Base-by-base conservation (phyloP, 805 yeast species). In the Cyberlindnera mycetangii region DNA sequence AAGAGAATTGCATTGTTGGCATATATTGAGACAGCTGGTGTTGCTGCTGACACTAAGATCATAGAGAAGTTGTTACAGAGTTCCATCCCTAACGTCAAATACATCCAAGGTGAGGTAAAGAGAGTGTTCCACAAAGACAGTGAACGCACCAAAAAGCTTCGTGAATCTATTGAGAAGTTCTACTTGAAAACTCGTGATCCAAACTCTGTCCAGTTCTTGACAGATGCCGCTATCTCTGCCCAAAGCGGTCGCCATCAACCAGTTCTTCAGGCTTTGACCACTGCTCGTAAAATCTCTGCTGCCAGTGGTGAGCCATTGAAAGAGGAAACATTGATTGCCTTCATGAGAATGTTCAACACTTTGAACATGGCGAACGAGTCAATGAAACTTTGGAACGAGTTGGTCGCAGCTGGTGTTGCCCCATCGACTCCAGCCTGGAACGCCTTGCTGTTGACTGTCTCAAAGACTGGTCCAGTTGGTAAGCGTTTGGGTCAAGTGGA, bases 371-470 rank as follows among this genome's bases (percentile, higher is more conserved):
- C 68, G 15, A 60, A 60, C 14, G 64, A 62, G 30, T 72, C 74
- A 2, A 64, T 74, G 45, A 62, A 63, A 10, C 59, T 78, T 1
- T 83, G 86, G 78, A 76, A 74, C 47, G 67, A 64, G 34, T 59
- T 83, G 65, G 51, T 73, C 21, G 49, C 59, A 10, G 53, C 59
- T 7, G 74, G 72, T 17, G 56, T 69, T 15, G 49, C 49, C 1
- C 79, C 79, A n/a, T 60, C 72, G 5, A 52, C 70, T n/a, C 52
- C 61, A 0, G 60, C 79, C 2, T 85, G 89, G 89, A 80, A 81
- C 41, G 70, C 75, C 41, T 68, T 83, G 22, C 62, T 85, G 40
- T 66, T 72, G 41, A 69, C 83, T 1, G 70, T 74, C 3, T 58
- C 71, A 49, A 30, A 58, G 53, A 35, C 41, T 39, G 51, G 65